Evolutionary conservation across 805 yeast genomes (phyloP).

Genomic region (Candida bentonensis): DNA sequence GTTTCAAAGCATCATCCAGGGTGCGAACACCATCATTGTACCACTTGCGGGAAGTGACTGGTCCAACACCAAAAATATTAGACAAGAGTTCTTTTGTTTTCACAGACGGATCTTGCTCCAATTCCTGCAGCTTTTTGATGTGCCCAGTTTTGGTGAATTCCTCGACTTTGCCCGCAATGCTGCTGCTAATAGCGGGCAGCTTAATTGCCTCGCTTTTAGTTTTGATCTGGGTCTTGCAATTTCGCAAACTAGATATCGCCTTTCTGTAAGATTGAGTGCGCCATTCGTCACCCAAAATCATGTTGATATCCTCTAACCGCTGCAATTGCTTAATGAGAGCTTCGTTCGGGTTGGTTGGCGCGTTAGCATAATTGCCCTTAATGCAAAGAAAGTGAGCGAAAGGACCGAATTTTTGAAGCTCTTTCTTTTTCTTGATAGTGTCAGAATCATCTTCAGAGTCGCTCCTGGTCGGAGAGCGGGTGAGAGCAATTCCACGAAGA

Average conservation of each 20-base stretch:
- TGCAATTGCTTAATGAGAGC: slow-evolving; percentile 20
- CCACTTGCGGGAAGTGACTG: slow-evolving; percentile 27
- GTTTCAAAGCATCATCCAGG: slow-evolving; percentile 24
- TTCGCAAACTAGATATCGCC: slow-evolving; percentile 27
- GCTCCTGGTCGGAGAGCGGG: no score
- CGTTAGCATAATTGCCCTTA: slow-evolving; percentile 1
- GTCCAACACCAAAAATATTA: slow-evolving; percentile 38
- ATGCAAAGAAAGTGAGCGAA: slow-evolving; percentile 2
- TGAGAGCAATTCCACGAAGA: background rate
- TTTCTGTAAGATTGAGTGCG: slow-evolving; percentile 29
- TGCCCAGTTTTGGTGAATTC: slow-evolving; percentile 30
- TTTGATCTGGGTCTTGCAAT: slow-evolving; percentile 17
- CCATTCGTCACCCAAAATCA: slow-evolving; percentile 24
- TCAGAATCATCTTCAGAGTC: background rate
- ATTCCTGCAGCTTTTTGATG: slow-evolving; percentile 12
- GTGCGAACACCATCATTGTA: slow-evolving; percentile 25
- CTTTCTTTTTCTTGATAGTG: background rate
- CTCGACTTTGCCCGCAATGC: slow-evolving; percentile 30
- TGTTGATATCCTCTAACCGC: slow-evolving; percentile 21
- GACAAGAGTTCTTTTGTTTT: slow-evolving; percentile 20
- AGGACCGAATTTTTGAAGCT: background rate
- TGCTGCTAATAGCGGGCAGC: slow-evolving; percentile 28
- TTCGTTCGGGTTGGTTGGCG: slow-evolving; percentile 16
- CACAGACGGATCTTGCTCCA: slow-evolving; percentile 13
- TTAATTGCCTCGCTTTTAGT: slow-evolving; percentile 26